Evolutionary conservation across 768 basidiomycete species (phyloP).

Genomic region (Clathrus columnatus): DNA sequence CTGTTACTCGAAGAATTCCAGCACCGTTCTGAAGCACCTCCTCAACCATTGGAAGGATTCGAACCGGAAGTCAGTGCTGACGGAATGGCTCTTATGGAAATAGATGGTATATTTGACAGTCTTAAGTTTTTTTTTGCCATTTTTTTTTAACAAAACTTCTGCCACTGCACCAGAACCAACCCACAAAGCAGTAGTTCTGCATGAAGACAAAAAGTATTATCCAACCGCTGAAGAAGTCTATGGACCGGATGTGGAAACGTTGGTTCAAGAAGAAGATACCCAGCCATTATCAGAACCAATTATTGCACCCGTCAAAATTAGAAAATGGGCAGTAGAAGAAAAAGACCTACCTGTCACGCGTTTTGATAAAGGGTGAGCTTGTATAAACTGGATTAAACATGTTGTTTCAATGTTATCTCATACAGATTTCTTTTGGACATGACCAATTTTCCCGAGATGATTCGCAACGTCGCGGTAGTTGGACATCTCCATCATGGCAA

Average conservation of each 20-base stretch:
- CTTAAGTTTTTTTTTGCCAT: background rate
- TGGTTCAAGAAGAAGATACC: conserved; percentile 97
- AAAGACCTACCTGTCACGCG: conserved; percentile 93
- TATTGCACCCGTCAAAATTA: conserved; percentile 87
- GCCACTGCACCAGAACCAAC: conserved; percentile 45
- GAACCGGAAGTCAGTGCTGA: conserved; percentile 55
- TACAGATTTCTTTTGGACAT: conserved; percentile 86
- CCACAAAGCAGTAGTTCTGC: conserved; percentile 78
- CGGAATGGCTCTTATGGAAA: conserved; percentile 68
- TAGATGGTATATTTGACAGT: conserved; percentile 71
- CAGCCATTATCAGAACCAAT: conserved; percentile 95
- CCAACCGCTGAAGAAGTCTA: conserved; percentile 88
- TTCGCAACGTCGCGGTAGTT: conserved; percentile 92
- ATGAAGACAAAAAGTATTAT: conserved; percentile 98
- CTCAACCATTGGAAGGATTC: conserved; percentile 70
- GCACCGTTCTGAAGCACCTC: conserved; percentile 29
- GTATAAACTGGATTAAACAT: background rate
- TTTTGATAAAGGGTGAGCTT: conserved; percentile 88
- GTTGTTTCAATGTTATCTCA: conserved; percentile 1
- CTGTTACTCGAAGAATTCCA: conserved; percentile 42
- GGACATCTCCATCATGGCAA: conserved; percentile 98
- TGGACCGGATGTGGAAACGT: conserved; percentile 86
- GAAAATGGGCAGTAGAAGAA: conserved; percentile 92
- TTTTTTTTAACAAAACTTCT: background rate
- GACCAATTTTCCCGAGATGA: conserved; percentile 86